These are phyloP conservation scores for Pelargonium myrrhifolium DNA, from an alignment of 441 rosid species.

Conservation along the genomic window DNA sequence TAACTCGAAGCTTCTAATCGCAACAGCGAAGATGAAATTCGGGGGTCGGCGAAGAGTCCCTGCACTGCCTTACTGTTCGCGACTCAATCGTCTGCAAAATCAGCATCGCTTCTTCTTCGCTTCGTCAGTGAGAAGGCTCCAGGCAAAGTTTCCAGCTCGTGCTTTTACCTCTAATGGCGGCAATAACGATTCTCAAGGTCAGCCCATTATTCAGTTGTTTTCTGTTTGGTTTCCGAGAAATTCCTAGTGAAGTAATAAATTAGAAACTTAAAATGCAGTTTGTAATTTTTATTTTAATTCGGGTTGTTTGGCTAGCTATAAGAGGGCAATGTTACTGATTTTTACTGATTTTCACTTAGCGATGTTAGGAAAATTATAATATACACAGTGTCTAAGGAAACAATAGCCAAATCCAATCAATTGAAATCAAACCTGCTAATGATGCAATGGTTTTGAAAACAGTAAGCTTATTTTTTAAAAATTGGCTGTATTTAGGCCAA, in stretches of 20 bases:
- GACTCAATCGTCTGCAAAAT: background rate
- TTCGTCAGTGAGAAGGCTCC: constrained; percentile 6
- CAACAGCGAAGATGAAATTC: constrained; percentile 4
- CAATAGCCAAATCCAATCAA: background rate
- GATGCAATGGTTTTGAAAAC: background rate
- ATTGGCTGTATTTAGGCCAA: background rate
- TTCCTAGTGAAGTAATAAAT: background rate
- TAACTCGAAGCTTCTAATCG: background rate
- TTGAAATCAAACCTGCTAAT: background rate
- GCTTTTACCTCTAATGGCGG: constrained; percentile 3
- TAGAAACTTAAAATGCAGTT: background rate
- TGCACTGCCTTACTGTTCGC: background rate
- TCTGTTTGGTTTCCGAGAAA: background rate
- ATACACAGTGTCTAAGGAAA: background rate
- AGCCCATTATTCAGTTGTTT: background rate
- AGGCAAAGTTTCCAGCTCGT: constrained; percentile 4
- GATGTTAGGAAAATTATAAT: background rate
- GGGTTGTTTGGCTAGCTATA: background rate
- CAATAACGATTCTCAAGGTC: background rate
- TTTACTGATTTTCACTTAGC: too few species aligned
- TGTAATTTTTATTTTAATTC: background rate
- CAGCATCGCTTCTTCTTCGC: constrained; percentile 1
- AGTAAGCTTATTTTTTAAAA: background rate
- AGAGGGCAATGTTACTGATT: background rate
- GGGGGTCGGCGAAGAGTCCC: background rate